phyloP scores from a whole-genome alignment of 2,329 filamentous ascomycete genomes.

The Aspergillus tanneri region DNA sequence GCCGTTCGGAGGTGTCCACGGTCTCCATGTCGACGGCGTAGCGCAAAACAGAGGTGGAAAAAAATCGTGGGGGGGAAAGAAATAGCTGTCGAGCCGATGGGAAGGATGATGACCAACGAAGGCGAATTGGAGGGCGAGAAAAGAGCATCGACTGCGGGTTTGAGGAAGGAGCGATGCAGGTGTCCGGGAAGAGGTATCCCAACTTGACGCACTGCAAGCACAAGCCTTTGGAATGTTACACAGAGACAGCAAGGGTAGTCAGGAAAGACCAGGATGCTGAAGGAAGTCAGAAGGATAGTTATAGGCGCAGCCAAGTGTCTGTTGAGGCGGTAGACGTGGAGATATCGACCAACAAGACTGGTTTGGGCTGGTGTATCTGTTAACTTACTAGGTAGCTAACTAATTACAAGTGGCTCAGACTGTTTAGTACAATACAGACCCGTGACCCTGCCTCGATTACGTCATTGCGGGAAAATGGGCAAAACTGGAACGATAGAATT shows the following conservation, averaged over 20 bases:
- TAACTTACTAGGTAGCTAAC: background rate
- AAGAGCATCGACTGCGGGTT: conserved; percentile 35
- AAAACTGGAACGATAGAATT: too few relatives aligned
- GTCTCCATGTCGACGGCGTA: conserved; percentile 65
- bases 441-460: too few relatives aligned
- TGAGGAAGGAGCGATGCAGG: conserved; percentile 15
- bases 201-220: conserved; percentile 12
- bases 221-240: conserved; percentile 13
- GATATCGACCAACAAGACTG: conserved; percentile 10
- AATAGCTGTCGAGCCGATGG: conserved; percentile 28
- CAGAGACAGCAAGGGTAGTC: conserved; percentile 9
- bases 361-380: background rate
- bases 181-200: conserved; percentile 16
- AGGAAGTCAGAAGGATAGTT: background rate
- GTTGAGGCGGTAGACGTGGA: conserved; percentile 4
- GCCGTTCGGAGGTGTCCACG: conserved; percentile 74
- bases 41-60: conserved; percentile 39
- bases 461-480: too few relatives aligned
- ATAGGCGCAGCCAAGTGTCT: conserved; percentile 6
- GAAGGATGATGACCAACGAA: conserved; percentile 30
- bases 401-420: too few relatives aligned
- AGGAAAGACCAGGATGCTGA: conserved; percentile 2
- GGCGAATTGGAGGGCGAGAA: conserved; percentile 30
- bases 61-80: conserved; percentile 34
- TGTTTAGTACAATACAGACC: too few relatives aligned